Evolutionary conservation across 2,329 filamentous ascomycete species (phyloP), one percentile per base, ranked within the genome.

Genomic region (Exophiala mesophila): DNA sequence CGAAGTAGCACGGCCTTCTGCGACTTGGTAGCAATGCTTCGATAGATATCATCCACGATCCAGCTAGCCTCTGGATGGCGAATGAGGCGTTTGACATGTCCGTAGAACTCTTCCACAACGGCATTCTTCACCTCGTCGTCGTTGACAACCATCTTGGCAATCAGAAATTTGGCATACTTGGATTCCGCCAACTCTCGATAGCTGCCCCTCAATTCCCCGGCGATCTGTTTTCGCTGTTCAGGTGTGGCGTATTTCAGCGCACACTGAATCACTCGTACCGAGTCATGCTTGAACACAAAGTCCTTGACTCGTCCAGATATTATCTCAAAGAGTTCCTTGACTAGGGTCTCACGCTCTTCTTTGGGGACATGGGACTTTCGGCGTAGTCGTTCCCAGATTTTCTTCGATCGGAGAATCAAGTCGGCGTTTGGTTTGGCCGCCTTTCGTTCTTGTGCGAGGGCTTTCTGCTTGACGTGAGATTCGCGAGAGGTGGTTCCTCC

Each of bases 261-360:
- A 9, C 89, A 96, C 69, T 98, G 92, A 18, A 98, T 85, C 30
- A 95, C 88, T 55, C 92, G 80, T n/a, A 95, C 90, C 24, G 88
- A 87, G 63, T 98, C 92, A 65, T 98, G 92, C 77, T 98, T 98
- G 69, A 98, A 85, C 15, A 96, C 90, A 55, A 97, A 95, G 50
- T 97, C 92, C 66, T 87, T 88, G 57, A 97, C 85, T 44, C 85
- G 80, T 39, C 89, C 90, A 17, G 86, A 92, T 57, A 96, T 85
- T 59, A 98, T 94, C 44, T 77, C 75, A 64, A 94, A 97, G 18
- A 98, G 76, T 70, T 98, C 90, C 47, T 82, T 78, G 35, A 97
- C 85, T 29, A 98, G 77, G 62, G 83, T 76, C 64, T 90, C 83
- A 50, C 92, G 79, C 70, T 98, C 89, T 28, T 94, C 86, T 57